Base-by-base conservation (phyloP, 2,329 filamentous ascomycete species). In the Diaporthe sp. region DNA sequence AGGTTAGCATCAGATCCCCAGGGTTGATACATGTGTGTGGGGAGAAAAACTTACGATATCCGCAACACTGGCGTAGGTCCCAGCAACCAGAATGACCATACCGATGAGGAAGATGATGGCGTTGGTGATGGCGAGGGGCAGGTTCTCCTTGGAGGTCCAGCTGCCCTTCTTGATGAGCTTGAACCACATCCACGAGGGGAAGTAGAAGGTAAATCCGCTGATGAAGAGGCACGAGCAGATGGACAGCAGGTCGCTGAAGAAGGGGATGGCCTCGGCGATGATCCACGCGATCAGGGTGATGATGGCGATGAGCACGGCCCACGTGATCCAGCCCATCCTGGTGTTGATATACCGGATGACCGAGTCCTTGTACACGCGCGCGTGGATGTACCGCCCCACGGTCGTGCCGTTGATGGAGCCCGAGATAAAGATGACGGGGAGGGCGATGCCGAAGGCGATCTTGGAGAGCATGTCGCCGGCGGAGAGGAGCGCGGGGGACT, bases 361-460 rank as follows among this genome's bases (percentile, higher is more conserved):
- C 2, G 84, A 85, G 79, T 86, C 79, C 78, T 84, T 84, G 80
- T 83, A 88, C n/a, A 85, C 76, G 49, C 87, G 85, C 8, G 84
- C 86, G 79, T 88, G 86, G 76, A 88, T 81, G 76, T 88, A 88
- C 28, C 87, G 86, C 4, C 81, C 83, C 42, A 86, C 83, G 15
- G 88, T 86, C 2, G 85, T 87, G 49, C 86, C 87, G 84, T 94
- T 92, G 82, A 95, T 93, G 25, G 93, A 92, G 68, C 93, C 94
- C 0, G 93, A 93, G 77, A 95, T 92, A 79, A 94, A 88, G 81
- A 95, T 95, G 73, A 93, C 94, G 19, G 93, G 93, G 4, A 93
- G 86, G 0, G 92, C 93, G 77, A 95, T 83, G 39, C 92, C 93
- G 80, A 93, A 95, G 2, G 92, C 92, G 9, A 95, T 84, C 81